Conservation (phyloP, 805 yeast genomes). For the Tetrapisispora nanseiensis region DNA sequence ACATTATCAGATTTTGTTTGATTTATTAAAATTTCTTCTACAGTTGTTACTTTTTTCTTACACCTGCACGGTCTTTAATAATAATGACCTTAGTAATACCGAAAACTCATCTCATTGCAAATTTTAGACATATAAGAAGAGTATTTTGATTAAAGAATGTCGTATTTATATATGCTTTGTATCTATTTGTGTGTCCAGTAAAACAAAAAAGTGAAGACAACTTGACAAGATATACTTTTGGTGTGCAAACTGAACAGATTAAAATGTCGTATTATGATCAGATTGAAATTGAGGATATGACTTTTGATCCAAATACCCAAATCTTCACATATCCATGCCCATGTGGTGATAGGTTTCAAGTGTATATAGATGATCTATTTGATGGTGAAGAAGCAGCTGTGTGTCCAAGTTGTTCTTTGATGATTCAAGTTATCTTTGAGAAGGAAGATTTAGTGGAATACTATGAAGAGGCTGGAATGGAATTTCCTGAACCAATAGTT, state of each 20-base stretch:
- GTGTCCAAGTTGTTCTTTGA: constrained; percentile 90
- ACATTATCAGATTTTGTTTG: no score
- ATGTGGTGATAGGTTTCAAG: constrained; percentile 91
- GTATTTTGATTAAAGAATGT: no score
- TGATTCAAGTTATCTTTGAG: constrained; percentile 87
- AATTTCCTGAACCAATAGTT: constrained; percentile 24
- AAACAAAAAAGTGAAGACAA: no score
- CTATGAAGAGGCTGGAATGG: constrained; percentile 30
- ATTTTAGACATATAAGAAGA: background rate
- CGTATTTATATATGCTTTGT: no score
- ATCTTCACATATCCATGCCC: constrained; percentile 94
- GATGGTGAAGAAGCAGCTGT: constrained; percentile 94
- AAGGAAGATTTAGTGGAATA: constrained; percentile 38
- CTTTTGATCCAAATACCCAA: constrained; percentile 74
- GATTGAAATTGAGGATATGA: constrained; percentile 94
- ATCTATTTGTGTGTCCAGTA: no score
- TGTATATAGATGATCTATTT: constrained; percentile 68
- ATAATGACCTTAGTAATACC: background rate
- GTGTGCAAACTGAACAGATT: background rate
- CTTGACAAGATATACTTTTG: no score
- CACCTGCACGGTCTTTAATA: no score
- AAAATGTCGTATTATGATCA: constrained; percentile 57
- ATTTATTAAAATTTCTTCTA: no score
- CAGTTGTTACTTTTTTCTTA: no score
- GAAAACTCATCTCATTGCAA: constrained; percentile 1